Percentiles rank a stretch among this genome's conserved stretches.
phyloP scores from a whole-genome alignment of 2,329 filamentous ascomycete species.

The Fusarium liriodendri region DNA sequence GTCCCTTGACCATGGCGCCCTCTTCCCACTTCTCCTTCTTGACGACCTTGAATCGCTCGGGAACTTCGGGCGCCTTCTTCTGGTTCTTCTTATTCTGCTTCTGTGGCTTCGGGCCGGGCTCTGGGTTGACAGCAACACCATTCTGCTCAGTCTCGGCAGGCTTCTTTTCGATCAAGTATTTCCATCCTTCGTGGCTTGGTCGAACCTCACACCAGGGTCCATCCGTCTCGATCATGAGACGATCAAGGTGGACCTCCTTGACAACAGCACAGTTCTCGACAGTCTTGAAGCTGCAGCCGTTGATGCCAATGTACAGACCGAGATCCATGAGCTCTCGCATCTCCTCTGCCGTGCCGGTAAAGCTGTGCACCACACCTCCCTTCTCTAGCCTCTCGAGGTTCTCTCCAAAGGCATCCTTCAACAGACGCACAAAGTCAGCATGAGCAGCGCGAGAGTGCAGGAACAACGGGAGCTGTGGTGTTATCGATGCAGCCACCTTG shows the following conservation, averaged over 20 bases:
- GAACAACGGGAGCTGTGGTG: constrained; percentile 86
- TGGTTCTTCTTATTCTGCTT: constrained; percentile 59
- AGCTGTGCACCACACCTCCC: constrained; percentile 91
- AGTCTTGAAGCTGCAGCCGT: constrained; percentile 97
- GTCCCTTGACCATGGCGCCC: constrained; percentile 90
- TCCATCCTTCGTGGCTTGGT: constrained; percentile 86
- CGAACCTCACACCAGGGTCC: constrained; percentile 98
- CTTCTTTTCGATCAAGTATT: constrained; percentile 66
- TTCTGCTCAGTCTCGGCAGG: constrained; percentile 40
- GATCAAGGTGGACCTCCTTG: constrained; percentile 78
- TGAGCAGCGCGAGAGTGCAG: constrained; percentile 91
- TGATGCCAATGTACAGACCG: constrained; percentile 92
- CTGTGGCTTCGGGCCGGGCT: constrained; percentile 42
- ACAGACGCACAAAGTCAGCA: constrained; percentile 80
- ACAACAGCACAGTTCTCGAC: constrained; percentile 90
- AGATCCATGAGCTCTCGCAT: constrained; percentile 83
- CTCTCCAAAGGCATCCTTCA: constrained; percentile 69
- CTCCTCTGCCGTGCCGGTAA: constrained; percentile 88
- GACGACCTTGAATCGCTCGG: constrained; percentile 80
- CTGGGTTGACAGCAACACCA: constrained; percentile 26
- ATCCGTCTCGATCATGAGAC: constrained; percentile 95
- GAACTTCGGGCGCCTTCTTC: constrained; percentile 74
- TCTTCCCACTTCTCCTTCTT: constrained; percentile 97
- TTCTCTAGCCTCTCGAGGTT: constrained; percentile 75
- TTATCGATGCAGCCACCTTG: constrained; percentile 74